Evolutionary conservation across 768 basidiomycete species (phyloP), one percentile per base, ranked within the genome.

Genomic region (Podaxis sp.): DNA sequence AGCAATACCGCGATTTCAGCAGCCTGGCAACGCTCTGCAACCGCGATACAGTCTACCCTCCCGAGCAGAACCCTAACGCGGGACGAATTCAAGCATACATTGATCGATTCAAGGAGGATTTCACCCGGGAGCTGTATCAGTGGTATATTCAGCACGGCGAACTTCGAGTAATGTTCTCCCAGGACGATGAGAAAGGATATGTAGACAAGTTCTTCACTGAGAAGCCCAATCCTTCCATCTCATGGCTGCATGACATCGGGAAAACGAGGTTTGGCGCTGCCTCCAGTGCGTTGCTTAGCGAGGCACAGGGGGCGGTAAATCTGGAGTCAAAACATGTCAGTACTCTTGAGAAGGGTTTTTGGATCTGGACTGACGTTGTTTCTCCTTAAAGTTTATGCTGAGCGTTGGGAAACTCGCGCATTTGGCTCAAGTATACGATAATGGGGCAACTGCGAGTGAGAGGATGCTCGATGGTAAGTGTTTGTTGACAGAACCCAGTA

Each of bases 91-190:
- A 87, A 66, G 70, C 71, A 4, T 97, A 94, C 72, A 84, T 95
- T 60, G 81, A 89, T 48, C 81, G 79, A 66, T 96, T 89, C 73
- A 84, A 88, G 53, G 87, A 93, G 36, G 85, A 84, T 11, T 98
- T 98, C 64, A 89, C 94, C 0, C 85, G 81, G n/a, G 88, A 93
- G 67, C 79, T 97, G n/a, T 95, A 91, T 68, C 83, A 86, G 67
- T 97, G 91, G 91, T 96, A 93, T 71, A 90, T 96, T 53, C 90
- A 93, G 65, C 88, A 95, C 64, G 91, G 93, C 16, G 93, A 93
- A 73, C 73, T 92, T 23, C 84, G 93, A 11, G 82, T 87, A 4
- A 80, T 98, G 72, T 92, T 98, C 65, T 84, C 87, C 1, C 88
- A 91, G 64, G 87, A 90, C 50, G 82, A 83, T 32, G 72, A 77